Conservation (phyloP, 1,284 basidiomycete species). For the Ceratobasidium sp. region DNA sequence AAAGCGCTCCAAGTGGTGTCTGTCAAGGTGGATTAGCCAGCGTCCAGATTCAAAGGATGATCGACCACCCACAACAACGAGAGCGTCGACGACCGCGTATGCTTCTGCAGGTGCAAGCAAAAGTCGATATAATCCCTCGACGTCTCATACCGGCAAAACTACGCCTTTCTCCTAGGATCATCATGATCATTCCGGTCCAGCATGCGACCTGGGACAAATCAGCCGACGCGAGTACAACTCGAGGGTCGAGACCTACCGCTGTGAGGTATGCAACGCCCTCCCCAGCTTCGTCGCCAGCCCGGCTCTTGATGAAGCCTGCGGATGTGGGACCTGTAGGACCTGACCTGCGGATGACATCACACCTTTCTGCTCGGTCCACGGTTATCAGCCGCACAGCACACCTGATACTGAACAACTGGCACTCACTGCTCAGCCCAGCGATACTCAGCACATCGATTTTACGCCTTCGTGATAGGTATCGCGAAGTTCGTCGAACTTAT, state of each 20-base stretch:
- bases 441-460: no score
- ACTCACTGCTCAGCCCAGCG: no score
- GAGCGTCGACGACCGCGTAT: constrained; percentile 90
- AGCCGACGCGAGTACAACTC: constrained; percentile 66
- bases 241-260: constrained; percentile 55
- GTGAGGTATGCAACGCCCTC: constrained; percentile 97
- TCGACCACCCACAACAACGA: constrained; percentile 77
- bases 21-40: constrained; percentile 53
- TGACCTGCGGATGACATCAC: constrained; percentile 70
- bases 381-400: neutral
- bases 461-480: no score
- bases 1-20: constrained; percentile 96
- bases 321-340: constrained; percentile 50
- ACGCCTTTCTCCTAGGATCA: constrained; percentile 69
- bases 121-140: constrained; percentile 52
- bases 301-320: constrained; percentile 49
- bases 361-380: constrained; percentile 40
- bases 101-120: constrained; percentile 63
- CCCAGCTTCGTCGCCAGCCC: constrained; percentile 72
- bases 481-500: no score
- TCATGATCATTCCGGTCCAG: constrained; percentile 85
- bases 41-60: constrained; percentile 48
- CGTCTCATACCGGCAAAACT: constrained; percentile 78
- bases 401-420: constrained; percentile 57
- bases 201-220: constrained; percentile 70